phyloP scores from a whole-genome alignment of 2,329 filamentous ascomycete species.

The Cladosporium sp. region DNA sequence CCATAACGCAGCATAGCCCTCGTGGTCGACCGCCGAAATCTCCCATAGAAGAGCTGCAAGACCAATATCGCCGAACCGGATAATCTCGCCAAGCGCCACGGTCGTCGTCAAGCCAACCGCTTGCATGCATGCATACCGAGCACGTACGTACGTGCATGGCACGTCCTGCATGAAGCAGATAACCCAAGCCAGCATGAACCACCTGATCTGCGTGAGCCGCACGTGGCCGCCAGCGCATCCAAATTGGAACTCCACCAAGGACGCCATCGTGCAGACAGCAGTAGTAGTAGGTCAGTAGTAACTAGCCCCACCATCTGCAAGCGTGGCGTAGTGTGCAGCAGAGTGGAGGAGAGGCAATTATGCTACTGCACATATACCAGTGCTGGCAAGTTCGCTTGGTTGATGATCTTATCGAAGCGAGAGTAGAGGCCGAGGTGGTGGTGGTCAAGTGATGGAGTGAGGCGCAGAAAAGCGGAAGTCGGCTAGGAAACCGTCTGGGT shows the following conservation, averaged over 20 bases:
- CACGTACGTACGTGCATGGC: neutral
- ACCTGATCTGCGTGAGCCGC: neutral
- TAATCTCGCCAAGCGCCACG: neutral
- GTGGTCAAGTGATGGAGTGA: constrained; percentile 2
- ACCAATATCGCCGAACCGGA: neutral
- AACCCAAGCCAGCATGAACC: neutral
- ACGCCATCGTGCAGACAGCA: neutral
- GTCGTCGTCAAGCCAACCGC: neutral
- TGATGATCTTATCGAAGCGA: neutral
- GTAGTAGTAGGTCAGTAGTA: no score
- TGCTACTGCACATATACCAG: neutral
- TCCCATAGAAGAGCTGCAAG: neutral
- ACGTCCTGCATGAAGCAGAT: no score
- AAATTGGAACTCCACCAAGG: neutral
- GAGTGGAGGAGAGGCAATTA: neutral
- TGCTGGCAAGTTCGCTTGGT: neutral
- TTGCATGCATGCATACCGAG: neutral
- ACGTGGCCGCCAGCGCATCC: constrained; percentile 1
- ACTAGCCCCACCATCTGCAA: neutral
- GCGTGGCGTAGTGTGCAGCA: neutral
- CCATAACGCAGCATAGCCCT: neutral
- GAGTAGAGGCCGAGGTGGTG: neutral
- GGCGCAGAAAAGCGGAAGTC: neutral
- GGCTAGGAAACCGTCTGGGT: neutral
- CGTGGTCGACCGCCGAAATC: neutral